Percentiles rank a stretch among this genome's conserved stretches.
These are phyloP conservation scores for Penicillium sp. DNA, from an alignment of 2,329 filamentous ascomycete genomes.

Conservation along the genomic window DNA sequence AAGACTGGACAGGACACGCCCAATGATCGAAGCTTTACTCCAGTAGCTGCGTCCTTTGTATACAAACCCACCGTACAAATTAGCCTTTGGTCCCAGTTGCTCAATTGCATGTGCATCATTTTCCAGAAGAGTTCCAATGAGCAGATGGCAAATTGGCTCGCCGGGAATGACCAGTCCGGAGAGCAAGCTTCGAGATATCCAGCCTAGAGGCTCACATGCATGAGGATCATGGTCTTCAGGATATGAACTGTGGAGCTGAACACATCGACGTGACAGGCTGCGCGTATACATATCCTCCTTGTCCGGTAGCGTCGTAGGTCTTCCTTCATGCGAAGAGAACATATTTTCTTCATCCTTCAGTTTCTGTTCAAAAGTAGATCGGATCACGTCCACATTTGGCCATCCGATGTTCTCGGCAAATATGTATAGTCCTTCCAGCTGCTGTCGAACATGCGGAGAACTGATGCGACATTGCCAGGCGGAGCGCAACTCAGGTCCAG, in stretches of 20 bases:
- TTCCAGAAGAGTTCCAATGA: conserved; percentile 55
- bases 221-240: conserved; percentile 9
- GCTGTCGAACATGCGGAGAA: conserved; percentile 37
- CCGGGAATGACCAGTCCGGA: conserved; percentile 54
- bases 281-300: conserved; percentile 32
- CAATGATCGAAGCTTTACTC: conserved; percentile 55
- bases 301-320: conserved; percentile 2
- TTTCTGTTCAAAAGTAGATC: conserved; percentile 36
- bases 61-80: conserved; percentile 53
- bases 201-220: conserved; percentile 44
- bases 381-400: conserved; percentile 43
- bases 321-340: conserved; percentile 10
- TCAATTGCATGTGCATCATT: conserved; percentile 50
- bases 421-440: conserved; percentile 48
- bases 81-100: conserved; percentile 48
- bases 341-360: conserved; percentile 24
- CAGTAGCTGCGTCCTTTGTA: conserved; percentile 51
- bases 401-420: conserved; percentile 51
- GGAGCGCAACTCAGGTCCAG: conserved; percentile 19
- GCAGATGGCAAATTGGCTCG: conserved; percentile 50
- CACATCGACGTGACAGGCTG: conserved; percentile 25
- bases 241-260: conserved; percentile 25
- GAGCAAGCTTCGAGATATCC: conserved; percentile 54
- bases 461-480: conserved; percentile 35
- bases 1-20: conserved; percentile 48